phyloP scores from a whole-genome alignment of 257 asterid species.

The Penstemon davidsonii region DNA sequence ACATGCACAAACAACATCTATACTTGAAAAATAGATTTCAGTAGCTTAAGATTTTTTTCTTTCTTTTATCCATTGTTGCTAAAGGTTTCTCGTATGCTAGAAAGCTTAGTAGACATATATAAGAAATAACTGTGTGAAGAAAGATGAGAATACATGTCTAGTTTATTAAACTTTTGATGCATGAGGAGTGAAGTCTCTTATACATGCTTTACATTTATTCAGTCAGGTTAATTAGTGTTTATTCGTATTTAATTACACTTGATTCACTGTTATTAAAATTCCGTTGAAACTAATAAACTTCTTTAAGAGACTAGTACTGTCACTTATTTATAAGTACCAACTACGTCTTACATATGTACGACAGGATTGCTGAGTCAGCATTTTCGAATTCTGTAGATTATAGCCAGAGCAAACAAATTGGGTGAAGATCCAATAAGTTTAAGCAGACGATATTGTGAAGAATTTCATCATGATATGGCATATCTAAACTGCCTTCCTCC shows the following conservation, averaged over 20 bases:
- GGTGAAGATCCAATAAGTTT: slow-evolving; percentile 80
- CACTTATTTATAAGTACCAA: slow-evolving; percentile 34
- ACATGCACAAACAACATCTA: not conserved
- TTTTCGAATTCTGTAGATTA: slow-evolving; percentile 82
- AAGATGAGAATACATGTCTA: not conserved
- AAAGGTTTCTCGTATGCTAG: not conserved
- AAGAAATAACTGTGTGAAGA: not conserved
- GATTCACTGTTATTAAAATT: not conserved
- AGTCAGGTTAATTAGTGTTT: not conserved
- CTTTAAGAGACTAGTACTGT: slow-evolving; percentile 15
- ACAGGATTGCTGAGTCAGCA: slow-evolving; percentile 67
- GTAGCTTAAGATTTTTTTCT: not conserved
- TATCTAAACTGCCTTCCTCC: slow-evolving; percentile 83
- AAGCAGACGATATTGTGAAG: slow-evolving; percentile 86
- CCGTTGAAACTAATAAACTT: slow-evolving; percentile 7
- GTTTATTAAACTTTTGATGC: slow-evolving; percentile 15
- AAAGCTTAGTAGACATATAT: not conserved
- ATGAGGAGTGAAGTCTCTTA: not conserved
- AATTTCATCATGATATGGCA: slow-evolving; percentile 82
- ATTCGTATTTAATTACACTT: not conserved
- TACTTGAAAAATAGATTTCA: slow-evolving; percentile 12
- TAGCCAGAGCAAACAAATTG: slow-evolving; percentile 81
- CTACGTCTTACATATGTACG: slow-evolving; percentile 39
- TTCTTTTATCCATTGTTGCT: not conserved
- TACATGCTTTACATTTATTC: slow-evolving; percentile 8